Percentiles rank a stretch among this genome's conserved stretches.
Evolutionary conservation across 495 filamentous ascomycete genomes (phyloP).

Genomic region (Halenospora varia): DNA sequence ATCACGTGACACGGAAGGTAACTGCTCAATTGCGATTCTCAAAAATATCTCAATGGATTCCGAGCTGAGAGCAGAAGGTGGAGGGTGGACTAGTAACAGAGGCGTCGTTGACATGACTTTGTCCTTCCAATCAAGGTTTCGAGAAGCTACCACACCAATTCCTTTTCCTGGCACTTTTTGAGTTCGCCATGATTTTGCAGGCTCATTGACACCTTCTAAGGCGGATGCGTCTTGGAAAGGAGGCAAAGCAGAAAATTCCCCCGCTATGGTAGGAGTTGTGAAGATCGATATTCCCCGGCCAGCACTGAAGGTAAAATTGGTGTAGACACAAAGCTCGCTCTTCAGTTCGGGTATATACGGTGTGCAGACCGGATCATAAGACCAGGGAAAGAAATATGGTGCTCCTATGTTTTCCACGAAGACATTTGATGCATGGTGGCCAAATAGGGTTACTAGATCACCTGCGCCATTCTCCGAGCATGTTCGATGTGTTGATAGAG

Average conservation of each 20-base stretch:
- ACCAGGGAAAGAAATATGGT: background rate
- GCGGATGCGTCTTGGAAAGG: background rate
- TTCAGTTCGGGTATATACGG: background rate
- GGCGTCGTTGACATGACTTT: background rate
- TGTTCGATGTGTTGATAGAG: background rate
- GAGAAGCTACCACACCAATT: background rate
- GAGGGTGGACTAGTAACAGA: background rate
- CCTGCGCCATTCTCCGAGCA: background rate
- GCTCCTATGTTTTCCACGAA: background rate
- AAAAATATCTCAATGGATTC: background rate
- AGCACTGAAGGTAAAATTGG: background rate
- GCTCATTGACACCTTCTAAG: background rate
- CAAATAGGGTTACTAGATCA: background rate
- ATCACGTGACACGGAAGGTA: background rate
- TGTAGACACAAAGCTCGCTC: constrained; percentile 3
- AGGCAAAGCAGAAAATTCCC: background rate
- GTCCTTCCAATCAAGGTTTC: background rate
- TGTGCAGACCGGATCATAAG: background rate
- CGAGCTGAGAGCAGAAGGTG: background rate
- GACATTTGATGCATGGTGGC: background rate
- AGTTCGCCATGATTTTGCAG: no score
- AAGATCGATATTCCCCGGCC: constrained; percentile 2
- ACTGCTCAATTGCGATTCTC: background rate
- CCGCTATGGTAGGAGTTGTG: background rate
- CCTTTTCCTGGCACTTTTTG: background rate